phyloP scores from a whole-genome alignment of 2,329 filamentous ascomycete genomes.

The Aspergillus sp. region DNA sequence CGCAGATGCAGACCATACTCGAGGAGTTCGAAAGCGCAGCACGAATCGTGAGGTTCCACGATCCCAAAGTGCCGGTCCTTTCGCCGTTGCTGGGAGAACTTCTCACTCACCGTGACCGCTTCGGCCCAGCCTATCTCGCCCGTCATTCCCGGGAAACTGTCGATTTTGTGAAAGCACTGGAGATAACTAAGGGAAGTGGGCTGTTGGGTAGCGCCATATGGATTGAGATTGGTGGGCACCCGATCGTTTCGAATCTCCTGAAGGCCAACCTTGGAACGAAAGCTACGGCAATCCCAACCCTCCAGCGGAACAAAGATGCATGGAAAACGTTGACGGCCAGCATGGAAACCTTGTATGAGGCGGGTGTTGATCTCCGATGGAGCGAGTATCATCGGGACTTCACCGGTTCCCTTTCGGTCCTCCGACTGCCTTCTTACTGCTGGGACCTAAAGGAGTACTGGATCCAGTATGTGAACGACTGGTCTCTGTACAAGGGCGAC shows the following conservation, averaged over 20 bases:
- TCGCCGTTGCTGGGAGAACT: constrained; percentile 57
- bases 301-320: constrained; percentile 53
- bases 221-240: constrained; percentile 64
- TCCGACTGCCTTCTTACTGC: constrained; percentile 58
- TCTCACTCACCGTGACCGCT: constrained; percentile 46
- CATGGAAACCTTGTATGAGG: constrained; percentile 51
- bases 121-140: constrained; percentile 54
- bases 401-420: constrained; percentile 47
- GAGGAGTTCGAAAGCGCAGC: neutral
- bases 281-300: constrained; percentile 50
- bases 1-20: constrained; percentile 3
- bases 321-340: constrained; percentile 55
- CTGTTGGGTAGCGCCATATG: constrained; percentile 59
- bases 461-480: constrained; percentile 63
- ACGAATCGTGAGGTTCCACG: constrained; percentile 42
- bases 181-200: constrained; percentile 47
- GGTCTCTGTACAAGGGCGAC: constrained; percentile 61
- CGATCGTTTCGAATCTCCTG: constrained; percentile 59
- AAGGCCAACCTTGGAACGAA: constrained; percentile 54
- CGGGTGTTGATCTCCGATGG: constrained; percentile 60
- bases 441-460: constrained; percentile 66
- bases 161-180: constrained; percentile 55
- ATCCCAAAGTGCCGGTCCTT: constrained; percentile 52
- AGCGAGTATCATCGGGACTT: constrained; percentile 60
- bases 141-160: constrained; percentile 59